Conservation (phyloP, 495 filamentous ascomycete genomes). For the Xylaria scruposa region DNA sequence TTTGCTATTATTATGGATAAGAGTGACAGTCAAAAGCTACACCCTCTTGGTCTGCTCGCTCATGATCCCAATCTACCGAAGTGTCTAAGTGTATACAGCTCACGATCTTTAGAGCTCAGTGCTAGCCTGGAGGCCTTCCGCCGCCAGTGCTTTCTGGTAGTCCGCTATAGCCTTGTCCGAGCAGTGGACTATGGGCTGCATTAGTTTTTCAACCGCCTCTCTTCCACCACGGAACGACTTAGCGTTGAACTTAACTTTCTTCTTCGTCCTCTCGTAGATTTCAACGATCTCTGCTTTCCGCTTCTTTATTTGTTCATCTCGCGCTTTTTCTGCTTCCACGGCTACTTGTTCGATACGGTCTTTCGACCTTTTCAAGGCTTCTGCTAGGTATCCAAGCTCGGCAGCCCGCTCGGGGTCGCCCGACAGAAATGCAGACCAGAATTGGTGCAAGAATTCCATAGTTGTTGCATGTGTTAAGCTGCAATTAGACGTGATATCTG, state of each 20-base stretch:
- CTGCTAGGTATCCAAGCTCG: constrained; percentile 77
- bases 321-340: constrained; percentile 76
- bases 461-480: constrained; percentile 89
- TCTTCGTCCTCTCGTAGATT: constrained; percentile 70
- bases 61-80: background rate
- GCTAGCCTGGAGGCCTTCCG: constrained; percentile 56
- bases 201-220: constrained; percentile 74
- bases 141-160: constrained; percentile 69
- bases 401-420: constrained; percentile 76
- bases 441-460: constrained; percentile 93
- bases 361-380: constrained; percentile 75
- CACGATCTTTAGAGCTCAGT: constrained; percentile 33
- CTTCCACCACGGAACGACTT: constrained; percentile 73
- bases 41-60: background rate
- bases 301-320: constrained; percentile 64
- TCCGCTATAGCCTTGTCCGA: constrained; percentile 67
- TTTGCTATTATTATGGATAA: background rate
- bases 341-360: constrained; percentile 86
- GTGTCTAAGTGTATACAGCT: background rate
- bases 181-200: constrained; percentile 72
- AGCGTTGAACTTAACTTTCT: constrained; percentile 68
- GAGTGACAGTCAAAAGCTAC: background rate
- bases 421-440: constrained; percentile 88
- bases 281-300: constrained; percentile 74
- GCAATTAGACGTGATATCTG: constrained; percentile 71